These are phyloP conservation scores for Peribolospora baueri DNA, from an alignment of 768 basidiomycete species.

Conservation along the genomic window DNA sequence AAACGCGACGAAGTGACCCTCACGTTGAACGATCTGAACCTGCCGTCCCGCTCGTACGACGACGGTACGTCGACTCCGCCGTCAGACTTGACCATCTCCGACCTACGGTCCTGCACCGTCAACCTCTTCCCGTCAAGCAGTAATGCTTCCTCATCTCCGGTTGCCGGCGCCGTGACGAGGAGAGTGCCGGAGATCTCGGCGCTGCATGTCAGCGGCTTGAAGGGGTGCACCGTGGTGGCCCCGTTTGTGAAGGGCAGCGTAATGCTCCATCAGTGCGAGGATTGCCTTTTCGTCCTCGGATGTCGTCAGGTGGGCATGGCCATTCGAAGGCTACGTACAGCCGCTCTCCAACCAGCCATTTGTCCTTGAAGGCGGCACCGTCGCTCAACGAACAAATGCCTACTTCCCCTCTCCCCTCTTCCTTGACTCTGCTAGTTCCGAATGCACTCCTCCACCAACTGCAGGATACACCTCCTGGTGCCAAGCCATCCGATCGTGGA, in stretches of 20 bases:
- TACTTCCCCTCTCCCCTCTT: neutral
- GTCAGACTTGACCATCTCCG: conserved; percentile 36
- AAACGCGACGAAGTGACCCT: no score
- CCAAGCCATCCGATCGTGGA: no score
- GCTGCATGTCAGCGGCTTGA: conserved; percentile 38
- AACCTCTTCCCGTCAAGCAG: conserved; percentile 19
- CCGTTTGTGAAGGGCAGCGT: conserved; percentile 46
- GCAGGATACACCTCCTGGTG: no score
- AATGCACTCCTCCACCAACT: no score
- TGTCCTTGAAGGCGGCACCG: conserved; percentile 33
- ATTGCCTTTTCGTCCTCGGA: conserved; percentile 39
- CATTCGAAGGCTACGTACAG: conserved; percentile 56
- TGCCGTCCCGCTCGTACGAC: no score
- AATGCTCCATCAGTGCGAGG: conserved; percentile 36
- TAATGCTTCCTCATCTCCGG: no score
- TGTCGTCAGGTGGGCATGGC: conserved; percentile 45
- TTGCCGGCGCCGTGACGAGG: no score
- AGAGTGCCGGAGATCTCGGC: conserved; percentile 20
- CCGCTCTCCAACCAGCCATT: conserved; percentile 36
- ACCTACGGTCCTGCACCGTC: conserved; percentile 43
- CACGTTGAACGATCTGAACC: no score
- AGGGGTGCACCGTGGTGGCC: conserved; percentile 37
- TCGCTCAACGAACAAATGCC: neutral
- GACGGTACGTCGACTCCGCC: no score
- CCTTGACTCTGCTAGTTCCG: neutral